Evolutionary conservation across 176 grass and related monocot species (phyloP).

Genomic region (Aegilops speltoides): DNA sequence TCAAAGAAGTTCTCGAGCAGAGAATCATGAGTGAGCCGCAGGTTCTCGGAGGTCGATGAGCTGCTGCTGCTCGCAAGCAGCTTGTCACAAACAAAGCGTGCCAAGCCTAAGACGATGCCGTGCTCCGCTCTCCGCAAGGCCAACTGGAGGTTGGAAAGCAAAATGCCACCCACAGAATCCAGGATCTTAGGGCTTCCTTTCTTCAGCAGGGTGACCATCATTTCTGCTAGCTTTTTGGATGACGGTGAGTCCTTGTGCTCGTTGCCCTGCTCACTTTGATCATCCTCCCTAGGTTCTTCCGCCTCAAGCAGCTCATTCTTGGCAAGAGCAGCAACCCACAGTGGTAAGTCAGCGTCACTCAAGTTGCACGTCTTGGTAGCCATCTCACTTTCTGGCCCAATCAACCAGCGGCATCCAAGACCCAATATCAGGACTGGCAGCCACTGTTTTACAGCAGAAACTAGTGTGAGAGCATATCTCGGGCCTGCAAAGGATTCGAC

Average conservation of each 20-base stretch:
- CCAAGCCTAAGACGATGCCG: constrained; percentile 52
- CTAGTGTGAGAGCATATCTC: constrained; percentile 42
- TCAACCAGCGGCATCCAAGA: constrained; percentile 56
- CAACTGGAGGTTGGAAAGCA: constrained; percentile 40
- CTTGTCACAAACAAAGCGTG: constrained; percentile 57
- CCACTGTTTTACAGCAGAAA: constrained; percentile 72
- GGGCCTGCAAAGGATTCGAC: constrained; percentile 54
- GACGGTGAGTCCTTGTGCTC: constrained; percentile 10
- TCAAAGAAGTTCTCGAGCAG: constrained; percentile 47
- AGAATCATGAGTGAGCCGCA: constrained; percentile 43
- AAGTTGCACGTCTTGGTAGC: constrained; percentile 29
- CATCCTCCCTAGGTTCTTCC: constrained; percentile 35
- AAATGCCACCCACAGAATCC: constrained; percentile 52
- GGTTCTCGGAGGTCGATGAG: constrained; percentile 21
- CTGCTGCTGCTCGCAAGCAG: constrained; percentile 42
- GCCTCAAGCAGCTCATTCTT: constrained; percentile 53
- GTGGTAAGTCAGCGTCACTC: constrained; percentile 42
- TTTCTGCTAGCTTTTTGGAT: constrained; percentile 64
- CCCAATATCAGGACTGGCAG: constrained; percentile 75
- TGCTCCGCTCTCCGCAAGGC: constrained; percentile 48
- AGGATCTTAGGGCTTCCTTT: constrained; percentile 76
- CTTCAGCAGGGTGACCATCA: constrained; percentile 57
- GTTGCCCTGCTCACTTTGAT: constrained; percentile 26
- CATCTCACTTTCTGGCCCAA: constrained; percentile 31
- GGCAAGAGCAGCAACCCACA: constrained; percentile 67